A percentile compares a stretch with the other conserved stretches of the same genome.
Evolutionary conservation across 2,329 filamentous ascomycete species (phyloP).

Genomic region (Epichloe gansuensis): DNA sequence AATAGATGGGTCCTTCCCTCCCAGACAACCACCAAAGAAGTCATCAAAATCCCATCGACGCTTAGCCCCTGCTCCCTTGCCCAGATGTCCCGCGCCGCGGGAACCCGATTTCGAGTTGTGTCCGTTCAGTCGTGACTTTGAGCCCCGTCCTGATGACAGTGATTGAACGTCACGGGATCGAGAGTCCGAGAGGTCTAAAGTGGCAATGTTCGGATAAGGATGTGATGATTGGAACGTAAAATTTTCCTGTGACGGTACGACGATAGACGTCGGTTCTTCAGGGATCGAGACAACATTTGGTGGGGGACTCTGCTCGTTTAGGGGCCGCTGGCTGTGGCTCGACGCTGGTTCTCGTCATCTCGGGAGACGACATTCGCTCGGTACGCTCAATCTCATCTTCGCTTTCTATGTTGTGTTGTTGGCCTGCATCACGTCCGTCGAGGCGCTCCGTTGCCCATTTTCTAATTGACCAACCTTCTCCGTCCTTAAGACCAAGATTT

Average conservation of each 20-base stretch:
- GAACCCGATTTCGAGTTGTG: constrained; percentile 14
- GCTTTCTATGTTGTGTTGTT: constrained; percentile 46
- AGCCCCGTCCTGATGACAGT: constrained; percentile 13
- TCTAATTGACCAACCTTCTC: constrained; percentile 56
- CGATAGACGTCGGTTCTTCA: constrained; percentile 26
- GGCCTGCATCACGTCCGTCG: constrained; percentile 45
- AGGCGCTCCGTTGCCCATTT: constrained; percentile 58
- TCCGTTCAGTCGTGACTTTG: constrained; percentile 18
- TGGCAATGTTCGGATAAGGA: constrained; percentile 48
- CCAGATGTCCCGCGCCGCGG: constrained; percentile 32
- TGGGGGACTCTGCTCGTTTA: constrained; percentile 15
- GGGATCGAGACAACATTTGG: constrained; percentile 13
- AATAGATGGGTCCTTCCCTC: constrained; percentile 48
- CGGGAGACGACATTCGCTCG: constrained; percentile 47
- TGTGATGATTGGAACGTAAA: constrained; percentile 62
- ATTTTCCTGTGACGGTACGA: constrained; percentile 43
- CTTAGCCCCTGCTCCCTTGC: constrained; percentile 57
- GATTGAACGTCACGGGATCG: constrained; percentile 27
- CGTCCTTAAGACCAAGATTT: constrained; percentile 64
- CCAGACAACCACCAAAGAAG: constrained; percentile 58
- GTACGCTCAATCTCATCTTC: constrained; percentile 58
- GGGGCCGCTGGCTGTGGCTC: constrained; percentile 22
- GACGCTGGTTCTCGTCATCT: constrained; percentile 37
- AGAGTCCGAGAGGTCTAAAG: constrained; percentile 45
- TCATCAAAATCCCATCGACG: constrained; percentile 62